Base-by-base conservation (phyloP, 2,329 filamentous ascomycete genomes). In the Dactylonectria macrodidyma region DNA sequence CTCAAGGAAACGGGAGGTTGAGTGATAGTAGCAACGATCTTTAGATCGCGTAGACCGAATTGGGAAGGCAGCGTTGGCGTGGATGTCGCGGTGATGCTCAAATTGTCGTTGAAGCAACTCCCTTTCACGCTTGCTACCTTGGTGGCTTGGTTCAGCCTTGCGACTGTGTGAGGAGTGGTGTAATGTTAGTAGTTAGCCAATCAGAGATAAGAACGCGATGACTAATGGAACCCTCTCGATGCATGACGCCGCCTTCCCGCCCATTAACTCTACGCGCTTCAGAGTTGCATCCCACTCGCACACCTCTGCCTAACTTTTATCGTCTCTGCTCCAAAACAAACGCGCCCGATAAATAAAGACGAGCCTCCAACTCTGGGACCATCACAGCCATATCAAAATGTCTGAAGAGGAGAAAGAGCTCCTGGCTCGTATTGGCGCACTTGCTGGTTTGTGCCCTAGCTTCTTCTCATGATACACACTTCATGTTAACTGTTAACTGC, bases 351-450 rank as follows among this genome's bases (percentile, higher is more conserved):
- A 26, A 26, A 38, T 38, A 50, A 59, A 41, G 26, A 24, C 26
- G 16, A 11, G 10, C 33, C 5, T 26, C 30, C 10, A 46, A 8
- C 38, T 30, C 30, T 33, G 34, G 5, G 22, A 30, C 9, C 41
- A 46, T 41, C 44, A 56, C 16, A 16, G 54, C n/a, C 52, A 46
- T 58, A 19, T 14, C 57, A 70, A 50, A 22, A 86, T 87, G 84
- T 81, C 84, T 11, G 80, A 83, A 60, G 85, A 88, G 75, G 84
- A 88, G 62, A 84, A 84, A 75, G 85, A 87, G 66, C 78, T 90
- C 70, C 79, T 88, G 75, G 87, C 85, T 59, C 83, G 83, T 71
- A 90, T 90, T 77, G 81, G 84, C 74, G 83, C 83, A 48, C 78
- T 88, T 59, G 84, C 87, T 65, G 84, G 86, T 86, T 78, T 51